Evolutionary conservation across 345 rosid species (phyloP).

Genomic region (Nasturtium officinale): DNA sequence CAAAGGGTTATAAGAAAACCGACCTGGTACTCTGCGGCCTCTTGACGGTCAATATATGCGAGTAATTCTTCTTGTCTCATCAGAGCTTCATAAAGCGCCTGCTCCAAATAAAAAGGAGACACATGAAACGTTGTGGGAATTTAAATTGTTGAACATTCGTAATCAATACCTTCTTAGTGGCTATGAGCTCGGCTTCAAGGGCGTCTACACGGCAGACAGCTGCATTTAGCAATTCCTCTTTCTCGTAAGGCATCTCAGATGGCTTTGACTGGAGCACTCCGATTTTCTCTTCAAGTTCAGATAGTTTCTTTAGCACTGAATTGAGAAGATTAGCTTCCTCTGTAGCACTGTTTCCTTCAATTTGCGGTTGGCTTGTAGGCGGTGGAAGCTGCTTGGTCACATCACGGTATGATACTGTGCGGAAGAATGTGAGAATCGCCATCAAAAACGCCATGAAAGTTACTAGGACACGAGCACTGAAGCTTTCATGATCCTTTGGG

Average conservation of each 20-base stretch:
- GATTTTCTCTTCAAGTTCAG: slow-evolving; percentile 90
- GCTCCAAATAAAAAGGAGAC: slow-evolving; percentile 21
- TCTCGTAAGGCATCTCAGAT: slow-evolving; percentile 94
- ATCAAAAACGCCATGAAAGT: slow-evolving; percentile 62
- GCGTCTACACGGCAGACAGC: slow-evolving; percentile 99
- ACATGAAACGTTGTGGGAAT: neutral
- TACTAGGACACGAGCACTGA: slow-evolving; percentile 51
- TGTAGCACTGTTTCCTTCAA: slow-evolving; percentile 44
- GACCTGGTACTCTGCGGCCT: slow-evolving; percentile 72
- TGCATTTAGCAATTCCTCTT: slow-evolving; percentile 92
- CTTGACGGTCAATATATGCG: slow-evolving; percentile 91
- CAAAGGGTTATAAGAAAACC: neutral
- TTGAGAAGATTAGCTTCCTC: slow-evolving; percentile 62
- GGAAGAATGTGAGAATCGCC: slow-evolving; percentile 63
- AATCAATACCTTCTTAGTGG: slow-evolving; percentile 83
- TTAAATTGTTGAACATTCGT: slow-evolving; percentile 5
- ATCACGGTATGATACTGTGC: slow-evolving; percentile 46
- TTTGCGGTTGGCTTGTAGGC: slow-evolving; percentile 31
- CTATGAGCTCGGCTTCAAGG: slow-evolving; percentile 96
- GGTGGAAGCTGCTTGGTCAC: slow-evolving; percentile 56
- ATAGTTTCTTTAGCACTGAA: slow-evolving; percentile 74
- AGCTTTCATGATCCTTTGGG: slow-evolving; percentile 59
- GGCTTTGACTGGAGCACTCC: slow-evolving; percentile 84
- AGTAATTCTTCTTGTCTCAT: slow-evolving; percentile 97
- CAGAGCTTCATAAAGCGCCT: slow-evolving; percentile 93